Conservation (phyloP, 306 rosid genomes). For the Carpinus fangiana region DNA sequence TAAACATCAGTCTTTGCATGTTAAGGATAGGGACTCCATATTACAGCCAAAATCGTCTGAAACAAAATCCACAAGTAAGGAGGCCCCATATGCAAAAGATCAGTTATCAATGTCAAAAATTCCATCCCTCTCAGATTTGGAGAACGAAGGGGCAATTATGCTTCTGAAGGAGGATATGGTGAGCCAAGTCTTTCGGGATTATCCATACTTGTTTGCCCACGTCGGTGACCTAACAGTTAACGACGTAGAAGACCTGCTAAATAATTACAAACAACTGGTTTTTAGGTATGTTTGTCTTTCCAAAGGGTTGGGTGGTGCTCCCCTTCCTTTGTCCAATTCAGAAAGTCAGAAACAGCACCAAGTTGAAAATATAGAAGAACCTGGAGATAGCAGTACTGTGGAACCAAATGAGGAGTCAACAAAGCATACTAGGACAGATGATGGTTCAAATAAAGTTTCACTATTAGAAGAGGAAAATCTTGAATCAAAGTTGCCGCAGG, state of each 20-base stretch:
- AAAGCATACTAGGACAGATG: slow-evolving; percentile 30
- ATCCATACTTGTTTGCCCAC: slow-evolving; percentile 76
- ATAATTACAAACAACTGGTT: slow-evolving; percentile 81
- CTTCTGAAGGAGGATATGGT: slow-evolving; percentile 68
- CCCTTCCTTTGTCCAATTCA: slow-evolving; percentile 39
- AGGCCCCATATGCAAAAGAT: slow-evolving; percentile 42
- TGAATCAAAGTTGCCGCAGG: slow-evolving; percentile 46
- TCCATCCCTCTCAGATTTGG: slow-evolving; percentile 90
- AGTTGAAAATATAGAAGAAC: slow-evolving; percentile 39
- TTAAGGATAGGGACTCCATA: slow-evolving; percentile 45
- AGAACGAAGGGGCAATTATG: slow-evolving; percentile 75
- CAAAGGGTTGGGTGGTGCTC: slow-evolving; percentile 62
- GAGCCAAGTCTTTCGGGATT: slow-evolving; percentile 66
- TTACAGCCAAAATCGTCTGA: slow-evolving; percentile 42
- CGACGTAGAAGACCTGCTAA: slow-evolving; percentile 82
- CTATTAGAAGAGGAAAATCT: slow-evolving; percentile 43
- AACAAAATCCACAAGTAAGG: slow-evolving; percentile 42
- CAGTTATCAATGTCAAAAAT: slow-evolving; percentile 45
- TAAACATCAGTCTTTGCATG: slow-evolving; percentile 41
- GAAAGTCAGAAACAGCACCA: slow-evolving; percentile 40
- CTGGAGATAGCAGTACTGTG: slow-evolving; percentile 37
- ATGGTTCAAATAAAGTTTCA: slow-evolving; percentile 38
- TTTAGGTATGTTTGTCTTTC: slow-evolving; percentile 81
- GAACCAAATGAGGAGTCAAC: slow-evolving; percentile 41
- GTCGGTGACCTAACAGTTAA: slow-evolving; percentile 70